These are phyloP conservation scores for Rosa rugosa DNA, from an alignment of 306 rosid species.

Conservation along the genomic window DNA sequence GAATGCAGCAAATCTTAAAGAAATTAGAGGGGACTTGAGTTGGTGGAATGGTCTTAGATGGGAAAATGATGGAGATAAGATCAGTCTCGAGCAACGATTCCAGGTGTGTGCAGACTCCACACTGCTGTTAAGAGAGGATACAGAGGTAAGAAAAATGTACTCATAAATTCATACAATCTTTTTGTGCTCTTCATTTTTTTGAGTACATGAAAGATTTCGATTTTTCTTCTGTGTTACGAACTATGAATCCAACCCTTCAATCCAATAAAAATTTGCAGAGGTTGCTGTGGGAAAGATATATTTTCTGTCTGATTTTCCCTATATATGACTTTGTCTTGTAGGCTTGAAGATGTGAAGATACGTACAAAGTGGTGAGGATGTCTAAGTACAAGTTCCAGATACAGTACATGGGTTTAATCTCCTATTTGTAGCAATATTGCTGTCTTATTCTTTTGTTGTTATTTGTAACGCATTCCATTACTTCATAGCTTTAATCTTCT, in stretches of 20 bases:
- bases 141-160: not conserved
- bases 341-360: slow-evolving; percentile 14
- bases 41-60: slow-evolving; percentile 19
- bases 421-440: not conserved
- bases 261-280: not conserved
- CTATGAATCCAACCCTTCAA: not conserved
- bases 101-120: not conserved
- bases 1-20: slow-evolving; percentile 12
- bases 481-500: not conserved
- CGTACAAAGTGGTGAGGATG: not conserved
- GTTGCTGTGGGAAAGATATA: not conserved
- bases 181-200: not conserved
- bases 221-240: not conserved
- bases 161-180: not conserved
- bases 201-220: not conserved
- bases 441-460: not conserved
- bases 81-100: slow-evolving; percentile 15
- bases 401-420: not conserved
- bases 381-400: not conserved
- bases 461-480: not conserved
- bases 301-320: not conserved
- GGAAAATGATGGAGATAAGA: not conserved
- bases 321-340: not conserved
- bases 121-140: not conserved
- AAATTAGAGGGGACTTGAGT: slow-evolving; percentile 18